Evolutionary conservation across 148 eudicot species (phyloP).

Genomic region (Bassia scoparia): DNA sequence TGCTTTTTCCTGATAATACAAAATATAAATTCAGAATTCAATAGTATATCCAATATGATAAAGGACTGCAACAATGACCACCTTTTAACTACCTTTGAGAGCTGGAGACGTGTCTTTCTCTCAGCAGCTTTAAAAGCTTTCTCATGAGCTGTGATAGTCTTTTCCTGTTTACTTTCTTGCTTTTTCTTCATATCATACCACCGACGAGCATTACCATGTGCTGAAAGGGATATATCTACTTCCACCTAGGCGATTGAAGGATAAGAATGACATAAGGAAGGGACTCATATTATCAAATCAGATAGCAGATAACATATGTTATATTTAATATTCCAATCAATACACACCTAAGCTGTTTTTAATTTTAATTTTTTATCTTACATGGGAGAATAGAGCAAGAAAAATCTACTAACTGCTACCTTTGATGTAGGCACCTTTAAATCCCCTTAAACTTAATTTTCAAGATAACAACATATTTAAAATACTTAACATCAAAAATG

Average conservation of each 20-base stretch:
- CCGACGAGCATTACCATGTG: constrained; percentile 94
- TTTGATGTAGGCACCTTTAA: no score
- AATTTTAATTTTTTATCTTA: no score
- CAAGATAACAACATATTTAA: no score
- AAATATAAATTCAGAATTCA: neutral
- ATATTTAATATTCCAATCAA: no score
- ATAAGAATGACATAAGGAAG: constrained; percentile 8
- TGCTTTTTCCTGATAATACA: constrained; percentile 70
- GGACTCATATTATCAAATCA: neutral
- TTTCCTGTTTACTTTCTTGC: constrained; percentile 96
- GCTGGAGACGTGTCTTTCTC: constrained; percentile 85
- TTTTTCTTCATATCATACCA: constrained; percentile 96
- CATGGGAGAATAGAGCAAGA: no score
- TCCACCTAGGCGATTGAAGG: constrained; percentile 56
- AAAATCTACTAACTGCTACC: no score
- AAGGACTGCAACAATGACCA: constrained; percentile 4
- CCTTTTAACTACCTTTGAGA: constrained; percentile 65
- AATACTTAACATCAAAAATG: no score
- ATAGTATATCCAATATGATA: neutral
- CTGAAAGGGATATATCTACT: constrained; percentile 91
- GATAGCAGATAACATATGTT: neutral
- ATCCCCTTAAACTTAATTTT: no score
- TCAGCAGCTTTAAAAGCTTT: constrained; percentile 99
- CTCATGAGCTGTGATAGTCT: constrained; percentile 91
- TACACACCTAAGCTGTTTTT: no score